These are phyloP conservation scores for Fusarium longipes DNA, from an alignment of 2,329 filamentous ascomycete species.

Conservation along the genomic window DNA sequence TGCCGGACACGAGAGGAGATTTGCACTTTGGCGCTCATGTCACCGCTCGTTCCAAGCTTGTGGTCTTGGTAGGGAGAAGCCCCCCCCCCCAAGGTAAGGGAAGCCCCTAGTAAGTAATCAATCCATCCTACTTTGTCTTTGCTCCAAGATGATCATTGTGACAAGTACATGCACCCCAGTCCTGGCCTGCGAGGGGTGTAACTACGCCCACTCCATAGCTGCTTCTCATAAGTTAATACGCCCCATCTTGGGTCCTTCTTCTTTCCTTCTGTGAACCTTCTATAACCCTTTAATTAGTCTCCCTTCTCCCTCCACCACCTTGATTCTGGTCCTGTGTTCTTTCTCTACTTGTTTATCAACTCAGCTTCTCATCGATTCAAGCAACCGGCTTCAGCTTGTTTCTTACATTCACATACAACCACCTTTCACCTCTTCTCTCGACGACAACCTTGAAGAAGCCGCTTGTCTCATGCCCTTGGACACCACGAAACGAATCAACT, in stretches of 20 bases:
- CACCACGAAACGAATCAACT: conserved; percentile 15
- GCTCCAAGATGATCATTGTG: conserved; percentile 42
- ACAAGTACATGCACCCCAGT: conserved; percentile 44
- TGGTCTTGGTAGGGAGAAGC: conserved; percentile 38
- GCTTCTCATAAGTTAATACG: conserved; percentile 51
- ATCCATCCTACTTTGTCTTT: conserved; percentile 33
- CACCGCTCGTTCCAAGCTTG: conserved; percentile 51
- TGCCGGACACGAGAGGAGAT: conserved; percentile 43
- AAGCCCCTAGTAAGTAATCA: conserved; percentile 44
- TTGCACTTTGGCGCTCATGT: conserved; percentile 48
- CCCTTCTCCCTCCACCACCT: conserved; percentile 36
- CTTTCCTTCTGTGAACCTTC: conserved; percentile 46
- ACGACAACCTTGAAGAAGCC: conserved; percentile 20
- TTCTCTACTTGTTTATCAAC: conserved; percentile 19
- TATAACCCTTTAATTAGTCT: conserved; percentile 43
- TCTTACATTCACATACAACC: background rate
- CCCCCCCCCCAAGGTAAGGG: background rate
- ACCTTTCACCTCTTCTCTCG: conserved; percentile 4
- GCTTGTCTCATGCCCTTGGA: conserved; percentile 20
- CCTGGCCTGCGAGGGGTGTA: conserved; percentile 39
- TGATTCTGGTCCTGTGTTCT: conserved; percentile 16
- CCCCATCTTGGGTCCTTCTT: conserved; percentile 47
- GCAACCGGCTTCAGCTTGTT: conserved; percentile 2
- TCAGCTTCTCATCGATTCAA: conserved; percentile 8
- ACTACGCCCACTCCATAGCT: conserved; percentile 35